Percentiles rank a stretch among this genome's conserved stretches.
Evolutionary conservation across 2,329 filamentous ascomycete genomes (phyloP).

Genomic region (Colletotrichum orchidophilum): DNA sequence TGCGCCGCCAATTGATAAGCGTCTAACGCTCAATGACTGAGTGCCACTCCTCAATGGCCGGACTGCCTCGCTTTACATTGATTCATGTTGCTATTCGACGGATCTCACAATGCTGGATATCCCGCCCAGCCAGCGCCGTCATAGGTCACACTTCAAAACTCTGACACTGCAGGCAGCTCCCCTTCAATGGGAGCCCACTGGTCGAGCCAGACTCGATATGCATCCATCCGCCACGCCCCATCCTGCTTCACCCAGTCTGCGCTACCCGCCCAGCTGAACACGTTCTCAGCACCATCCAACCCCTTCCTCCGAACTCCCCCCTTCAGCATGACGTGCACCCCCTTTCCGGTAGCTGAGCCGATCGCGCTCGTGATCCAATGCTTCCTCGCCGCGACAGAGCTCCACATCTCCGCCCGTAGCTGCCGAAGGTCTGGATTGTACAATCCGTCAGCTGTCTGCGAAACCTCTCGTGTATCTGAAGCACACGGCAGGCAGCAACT

Average conservation of each 20-base stretch:
- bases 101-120: background rate
- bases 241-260: constrained; percentile 29
- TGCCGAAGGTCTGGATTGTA: constrained; percentile 19
- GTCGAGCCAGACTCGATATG: constrained; percentile 32
- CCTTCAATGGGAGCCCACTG: constrained; percentile 28
- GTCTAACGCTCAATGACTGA: background rate
- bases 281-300: constrained; percentile 13
- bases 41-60: background rate
- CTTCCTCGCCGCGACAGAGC: constrained; percentile 25
- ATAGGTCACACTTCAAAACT: constrained; percentile 7
- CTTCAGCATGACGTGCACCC: constrained; percentile 31
- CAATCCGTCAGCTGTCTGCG: constrained; percentile 9
- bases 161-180: constrained; percentile 18
- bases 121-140: background rate
- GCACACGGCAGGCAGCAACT: background rate
- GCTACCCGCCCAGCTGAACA: constrained; percentile 33
- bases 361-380: constrained; percentile 32
- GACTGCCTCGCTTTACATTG: background rate
- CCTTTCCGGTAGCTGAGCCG: constrained; percentile 18
- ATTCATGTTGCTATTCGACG: background rate
- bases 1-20: constrained; percentile 1
- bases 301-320: constrained; percentile 26
- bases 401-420: constrained; percentile 28
- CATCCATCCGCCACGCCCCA: constrained; percentile 31
- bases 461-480: background rate